Conservation (phyloP, 768 basidiomycete species). For the Lactarius evosmus region DNA sequence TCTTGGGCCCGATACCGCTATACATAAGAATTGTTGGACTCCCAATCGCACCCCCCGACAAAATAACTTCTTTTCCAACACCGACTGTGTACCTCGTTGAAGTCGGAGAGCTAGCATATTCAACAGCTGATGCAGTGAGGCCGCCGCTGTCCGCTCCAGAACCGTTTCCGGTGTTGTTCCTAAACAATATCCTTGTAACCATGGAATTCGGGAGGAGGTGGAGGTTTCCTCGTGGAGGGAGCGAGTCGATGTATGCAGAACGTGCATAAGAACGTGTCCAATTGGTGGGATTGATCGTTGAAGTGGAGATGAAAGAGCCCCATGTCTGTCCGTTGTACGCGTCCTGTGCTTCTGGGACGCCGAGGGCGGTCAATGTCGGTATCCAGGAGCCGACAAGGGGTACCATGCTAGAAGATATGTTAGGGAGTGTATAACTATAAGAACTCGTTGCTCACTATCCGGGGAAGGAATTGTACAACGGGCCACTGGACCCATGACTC, state of each 20-base stretch:
- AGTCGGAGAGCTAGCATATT: conserved; percentile 42
- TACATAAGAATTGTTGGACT: conserved; percentile 54
- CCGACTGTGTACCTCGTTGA: conserved; percentile 42
- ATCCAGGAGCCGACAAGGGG: conserved; percentile 43
- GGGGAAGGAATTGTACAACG: conserved; percentile 48
- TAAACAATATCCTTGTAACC: conserved; percentile 53
- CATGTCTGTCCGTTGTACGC: conserved; percentile 48
- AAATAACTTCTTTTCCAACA: conserved; percentile 60
- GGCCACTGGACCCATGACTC: conserved; percentile 52
- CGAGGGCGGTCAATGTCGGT: conserved; percentile 43
- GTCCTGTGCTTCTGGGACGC: conserved; percentile 42
- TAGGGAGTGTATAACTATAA: not conserved
- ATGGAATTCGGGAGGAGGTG: conserved; percentile 59
- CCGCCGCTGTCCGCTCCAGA: conserved; percentile 37
- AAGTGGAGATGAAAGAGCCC: conserved; percentile 54
- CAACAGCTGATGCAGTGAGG: conserved; percentile 45
- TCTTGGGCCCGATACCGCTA: conserved; percentile 57
- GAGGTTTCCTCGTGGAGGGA: conserved; percentile 60
- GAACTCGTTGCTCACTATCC: conserved; percentile 43
- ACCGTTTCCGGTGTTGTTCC: conserved; percentile 30
- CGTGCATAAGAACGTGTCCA: conserved; percentile 65
- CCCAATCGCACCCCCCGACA: conserved; percentile 48
- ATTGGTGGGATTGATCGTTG: conserved; percentile 59
- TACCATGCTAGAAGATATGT: conserved; percentile 27
- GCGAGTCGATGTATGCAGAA: conserved; percentile 61